Evolutionary conservation across 2,329 filamentous ascomycete species (phyloP), one percentile per base, ranked within the genome.

Genomic region (Aspergillus uvarum): DNA sequence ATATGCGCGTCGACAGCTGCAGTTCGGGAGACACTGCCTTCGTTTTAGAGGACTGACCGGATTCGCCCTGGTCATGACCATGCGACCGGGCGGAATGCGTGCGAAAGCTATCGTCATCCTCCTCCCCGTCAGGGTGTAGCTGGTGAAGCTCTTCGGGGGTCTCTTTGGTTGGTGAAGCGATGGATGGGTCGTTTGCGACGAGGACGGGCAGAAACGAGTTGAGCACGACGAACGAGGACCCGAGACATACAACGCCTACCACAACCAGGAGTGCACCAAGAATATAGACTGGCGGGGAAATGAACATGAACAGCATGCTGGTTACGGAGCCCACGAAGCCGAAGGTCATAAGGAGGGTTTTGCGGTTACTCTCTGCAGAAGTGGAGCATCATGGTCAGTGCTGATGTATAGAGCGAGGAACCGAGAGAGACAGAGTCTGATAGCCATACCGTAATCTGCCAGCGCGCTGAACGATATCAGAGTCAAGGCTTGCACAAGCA

Each of bases 191-290:
- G 69, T 95, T 87, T 49, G 92, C 85, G 58, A 96, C 93, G 2
- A 97, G 83, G 3, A 97, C 81, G 0, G 93, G 93, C 26, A 97
- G 81, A 68, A 96, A 97, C 0, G 92, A 96, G 76, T 97, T 97
- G 26, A 97, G 80, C 5, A 97, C 82, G 3, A 97, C 93, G 71
- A 96, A 96, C 0, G 91, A 96, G 4, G 92, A 91, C 5, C 93
- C 93, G 65, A 96, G 92, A 47, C 90, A 92, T 1, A 90, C 93
- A 70, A 96, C 96, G 19, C 92, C 90, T 47, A 96, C 80, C 61
- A 96, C 89, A 19, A 92, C 92, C 59, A 96, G 81, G 2, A 96
- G 64, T 2, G 91, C 89, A 35, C 89, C 92, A 16, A 96, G 75
- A 2, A 95, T 70, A 70, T 95, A 96, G 1, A 89, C 81, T 24